Conservation (phyloP, 2,329 filamentous ascomycete species). For the Aspergillus luchuensis region DNA sequence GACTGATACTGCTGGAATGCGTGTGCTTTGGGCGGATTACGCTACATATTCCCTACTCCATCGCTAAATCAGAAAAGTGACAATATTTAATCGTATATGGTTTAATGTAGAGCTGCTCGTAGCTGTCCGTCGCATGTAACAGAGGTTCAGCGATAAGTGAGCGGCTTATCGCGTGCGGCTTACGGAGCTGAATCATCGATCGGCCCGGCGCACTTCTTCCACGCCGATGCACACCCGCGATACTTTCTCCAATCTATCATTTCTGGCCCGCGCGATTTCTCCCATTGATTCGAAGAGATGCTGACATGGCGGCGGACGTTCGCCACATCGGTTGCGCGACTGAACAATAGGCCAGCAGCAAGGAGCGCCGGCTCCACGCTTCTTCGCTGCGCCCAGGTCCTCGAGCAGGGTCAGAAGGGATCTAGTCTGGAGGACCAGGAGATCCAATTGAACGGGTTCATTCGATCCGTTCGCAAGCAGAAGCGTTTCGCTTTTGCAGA, state of each 20-base stretch:
- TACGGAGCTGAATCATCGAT: slow-evolving; percentile 17
- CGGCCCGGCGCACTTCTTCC: slow-evolving; percentile 8
- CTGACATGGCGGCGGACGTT: slow-evolving; percentile 45
- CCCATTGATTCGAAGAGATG: slow-evolving; percentile 33
- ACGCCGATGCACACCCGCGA: not conserved
- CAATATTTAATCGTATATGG: not conserved
- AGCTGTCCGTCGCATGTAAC: no score
- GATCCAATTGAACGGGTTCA: slow-evolving; percentile 71
- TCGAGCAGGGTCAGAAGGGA: slow-evolving; percentile 33
- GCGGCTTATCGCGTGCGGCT: not conserved
- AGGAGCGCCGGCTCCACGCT: slow-evolving; percentile 22
- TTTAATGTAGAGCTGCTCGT: no score
- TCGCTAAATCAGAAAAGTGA: no score
- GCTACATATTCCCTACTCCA: not conserved
- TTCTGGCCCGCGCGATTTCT: not conserved
- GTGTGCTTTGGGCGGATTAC: not conserved
- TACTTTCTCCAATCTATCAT: not conserved
- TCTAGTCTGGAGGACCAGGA: slow-evolving; percentile 39
- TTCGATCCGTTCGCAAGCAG: slow-evolving; percentile 83
- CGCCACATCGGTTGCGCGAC: slow-evolving; percentile 38
- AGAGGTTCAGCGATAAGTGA: not conserved
- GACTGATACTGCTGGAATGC: slow-evolving; percentile 1
- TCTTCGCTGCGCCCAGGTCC: slow-evolving; percentile 43
- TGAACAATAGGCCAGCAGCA: slow-evolving; percentile 28
- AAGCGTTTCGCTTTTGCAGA: slow-evolving; percentile 82